Base-by-base conservation (phyloP, 306 rosid genomes). In the Parietaria judaica region DNA sequence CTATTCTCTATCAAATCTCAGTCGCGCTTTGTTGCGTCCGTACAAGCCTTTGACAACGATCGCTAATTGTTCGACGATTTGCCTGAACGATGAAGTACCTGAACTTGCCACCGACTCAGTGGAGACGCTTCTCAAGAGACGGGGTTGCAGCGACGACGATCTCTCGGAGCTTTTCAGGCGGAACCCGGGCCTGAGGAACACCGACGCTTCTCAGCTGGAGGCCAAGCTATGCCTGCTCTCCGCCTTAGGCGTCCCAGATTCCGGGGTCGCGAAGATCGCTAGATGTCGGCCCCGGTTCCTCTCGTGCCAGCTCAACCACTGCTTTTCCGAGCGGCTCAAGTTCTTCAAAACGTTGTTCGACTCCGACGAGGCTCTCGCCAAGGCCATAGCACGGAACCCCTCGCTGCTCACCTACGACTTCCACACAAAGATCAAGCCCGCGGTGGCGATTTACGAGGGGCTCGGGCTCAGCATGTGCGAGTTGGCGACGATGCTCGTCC, bases 351-450 rank as follows among this genome's bases (percentile, higher is more conserved):
- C 81, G 14, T 52, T 90, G 68, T 90, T 90, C 68, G 87, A 79
- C 65, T 72, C 94, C 0, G 87, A 71, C 71, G 85, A 78, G 34
- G 41, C 71, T 67, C 87, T 90, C 60, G 67, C 54, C 14, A 83
- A 72, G 64, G 94, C 87, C 70, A 78, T 90, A 62, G 70, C 75
- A 38, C 84, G 81, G 65, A 84, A 90, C 79, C 95, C 94, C 51
- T 84, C 95, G 6, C 64, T 78, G 43, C 39, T 89, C 69, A 68
- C 79, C 2, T 79, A 66, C 51, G 84, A 79, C 8, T 64, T 72
- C 68, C 65, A 56, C 55, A 31, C 68, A 31, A 61, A 10, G 39
- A 49, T 90, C 56, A 70, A 79, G 52, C 82, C 84, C 11, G 58
- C 63, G 15, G 35, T 87, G 54, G 66, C 60, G 6, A 48, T 73